Percentiles rank a stretch among this genome's conserved stretches.
phyloP scores from a whole-genome alignment of 768 basidiomycete species.

The Trametes elegans region DNA sequence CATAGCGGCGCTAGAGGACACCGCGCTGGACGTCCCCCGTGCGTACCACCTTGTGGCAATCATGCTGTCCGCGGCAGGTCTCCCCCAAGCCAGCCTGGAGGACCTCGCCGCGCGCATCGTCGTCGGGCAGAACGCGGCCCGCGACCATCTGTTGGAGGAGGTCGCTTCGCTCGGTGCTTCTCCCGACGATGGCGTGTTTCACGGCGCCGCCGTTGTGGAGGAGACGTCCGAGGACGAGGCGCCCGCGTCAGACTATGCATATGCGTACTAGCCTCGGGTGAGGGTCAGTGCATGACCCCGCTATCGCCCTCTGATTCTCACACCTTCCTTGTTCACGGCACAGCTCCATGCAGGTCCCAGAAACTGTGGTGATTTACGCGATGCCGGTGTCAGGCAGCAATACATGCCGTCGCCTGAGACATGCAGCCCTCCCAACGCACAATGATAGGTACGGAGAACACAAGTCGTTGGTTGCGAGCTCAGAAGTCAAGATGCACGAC shows the following conservation, averaged over 20 bases:
- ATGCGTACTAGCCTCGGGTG: constrained; percentile 1
- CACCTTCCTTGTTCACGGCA: too few relatives aligned
- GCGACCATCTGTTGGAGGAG: constrained; percentile 11
- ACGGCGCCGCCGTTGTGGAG: not conserved
- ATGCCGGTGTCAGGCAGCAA: too few relatives aligned
- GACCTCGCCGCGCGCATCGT: constrained; percentile 9
- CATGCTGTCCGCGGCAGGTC: constrained; percentile 30
- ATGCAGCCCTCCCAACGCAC: too few relatives aligned
- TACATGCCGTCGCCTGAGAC: too few relatives aligned
- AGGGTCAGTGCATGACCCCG: too few relatives aligned
- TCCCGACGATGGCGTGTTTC: not conserved
- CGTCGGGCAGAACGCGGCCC: constrained; percentile 4
- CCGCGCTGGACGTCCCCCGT: constrained; percentile 45
- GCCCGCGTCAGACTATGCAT: not conserved
- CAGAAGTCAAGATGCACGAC: too few relatives aligned
- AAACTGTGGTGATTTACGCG: too few relatives aligned
- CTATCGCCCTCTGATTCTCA: too few relatives aligned
- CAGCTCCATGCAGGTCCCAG: too few relatives aligned
- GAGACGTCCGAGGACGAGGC: constrained; percentile 5
- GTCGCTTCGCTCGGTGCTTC: not conserved
- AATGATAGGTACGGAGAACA: too few relatives aligned
- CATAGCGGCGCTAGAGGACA: constrained; percentile 42
- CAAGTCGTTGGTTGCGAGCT: too few relatives aligned
- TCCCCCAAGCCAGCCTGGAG: not conserved
- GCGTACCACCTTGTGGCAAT: constrained; percentile 42